Evolutionary conservation across 164 flowering plant species (phyloP).

Genomic region (Dillenia turbinata): DNA sequence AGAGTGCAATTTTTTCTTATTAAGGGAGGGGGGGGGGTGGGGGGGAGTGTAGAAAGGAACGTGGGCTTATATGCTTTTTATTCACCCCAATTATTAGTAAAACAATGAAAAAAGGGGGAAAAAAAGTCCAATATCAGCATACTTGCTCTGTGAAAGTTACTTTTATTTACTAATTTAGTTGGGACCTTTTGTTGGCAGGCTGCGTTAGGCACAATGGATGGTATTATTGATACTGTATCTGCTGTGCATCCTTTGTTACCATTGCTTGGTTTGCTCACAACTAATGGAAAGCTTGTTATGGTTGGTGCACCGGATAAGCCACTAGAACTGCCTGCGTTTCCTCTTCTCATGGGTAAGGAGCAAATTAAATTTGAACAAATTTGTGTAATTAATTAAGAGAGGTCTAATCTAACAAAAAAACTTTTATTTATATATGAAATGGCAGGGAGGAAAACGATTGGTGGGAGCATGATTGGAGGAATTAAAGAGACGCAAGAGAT

Average conservation of each 20-base stretch:
- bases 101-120: no score
- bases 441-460: conserved; percentile 37
- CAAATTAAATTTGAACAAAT: neutral
- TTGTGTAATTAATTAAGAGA: neutral
- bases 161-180: no score
- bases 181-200: conserved; percentile 14
- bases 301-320: conserved; percentile 49
- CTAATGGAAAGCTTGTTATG: conserved; percentile 40
- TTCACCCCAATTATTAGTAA: no score
- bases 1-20: no score
- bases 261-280: conserved; percentile 32
- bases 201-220: conserved; percentile 41
- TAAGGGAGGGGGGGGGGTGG: no score
- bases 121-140: no score
- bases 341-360: conserved; percentile 35
- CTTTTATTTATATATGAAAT: no score
- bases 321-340: conserved; percentile 36
- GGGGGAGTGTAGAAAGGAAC: no score
- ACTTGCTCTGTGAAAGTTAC: no score
- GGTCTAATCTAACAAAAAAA: no score
- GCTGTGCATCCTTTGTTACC: conserved; percentile 38
- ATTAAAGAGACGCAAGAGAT: conserved; percentile 60
- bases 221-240: conserved; percentile 49
- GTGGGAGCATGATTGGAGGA: conserved; percentile 42
- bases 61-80: no score